Evolutionary conservation across 805 yeast species (phyloP).

Genomic region (Dipodascopsis uninucleata): DNA sequence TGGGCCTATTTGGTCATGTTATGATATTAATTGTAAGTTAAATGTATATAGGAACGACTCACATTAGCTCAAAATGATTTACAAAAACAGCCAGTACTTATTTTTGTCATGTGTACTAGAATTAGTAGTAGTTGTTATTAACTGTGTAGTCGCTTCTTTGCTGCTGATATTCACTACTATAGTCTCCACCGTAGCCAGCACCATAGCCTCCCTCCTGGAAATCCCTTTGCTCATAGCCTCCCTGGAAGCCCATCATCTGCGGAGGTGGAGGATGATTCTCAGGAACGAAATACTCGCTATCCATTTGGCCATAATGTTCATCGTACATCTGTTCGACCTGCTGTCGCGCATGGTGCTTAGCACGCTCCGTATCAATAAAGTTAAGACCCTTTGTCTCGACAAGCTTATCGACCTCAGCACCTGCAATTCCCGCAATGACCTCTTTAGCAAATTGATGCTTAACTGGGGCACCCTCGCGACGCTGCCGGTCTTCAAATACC

Average conservation of each 20-base stretch:
- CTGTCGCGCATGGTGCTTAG: conserved; percentile 28
- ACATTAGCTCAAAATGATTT: no score
- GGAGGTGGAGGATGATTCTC: conserved; percentile 6
- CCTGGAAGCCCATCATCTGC: conserved; percentile 6
- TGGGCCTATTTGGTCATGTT: no score
- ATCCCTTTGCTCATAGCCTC: conserved; percentile 2
- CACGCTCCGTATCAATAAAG: conserved; percentile 30
- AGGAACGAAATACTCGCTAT: conserved; percentile 26
- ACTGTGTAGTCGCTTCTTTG: conserved; percentile 5
- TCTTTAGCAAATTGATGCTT: conserved; percentile 34
- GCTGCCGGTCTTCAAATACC: conserved; percentile 34
- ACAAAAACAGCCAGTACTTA: no score
- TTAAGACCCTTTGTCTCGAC: conserved; percentile 34
- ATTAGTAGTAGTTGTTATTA: no score
- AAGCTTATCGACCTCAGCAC: conserved; percentile 35
- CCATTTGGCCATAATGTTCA: conserved; percentile 31
- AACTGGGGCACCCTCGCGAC: conserved; percentile 33
- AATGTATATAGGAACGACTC: no score
- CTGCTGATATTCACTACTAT: background rate
- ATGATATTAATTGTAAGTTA: no score
- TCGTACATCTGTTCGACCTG: conserved; percentile 32
- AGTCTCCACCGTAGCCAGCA: background rate
- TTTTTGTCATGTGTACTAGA: no score
- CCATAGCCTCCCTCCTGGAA: conserved; percentile 6
- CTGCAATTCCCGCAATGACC: conserved; percentile 32